Base-by-base conservation (phyloP, 345 rosid genomes). In the Mallotus nudiflorus region DNA sequence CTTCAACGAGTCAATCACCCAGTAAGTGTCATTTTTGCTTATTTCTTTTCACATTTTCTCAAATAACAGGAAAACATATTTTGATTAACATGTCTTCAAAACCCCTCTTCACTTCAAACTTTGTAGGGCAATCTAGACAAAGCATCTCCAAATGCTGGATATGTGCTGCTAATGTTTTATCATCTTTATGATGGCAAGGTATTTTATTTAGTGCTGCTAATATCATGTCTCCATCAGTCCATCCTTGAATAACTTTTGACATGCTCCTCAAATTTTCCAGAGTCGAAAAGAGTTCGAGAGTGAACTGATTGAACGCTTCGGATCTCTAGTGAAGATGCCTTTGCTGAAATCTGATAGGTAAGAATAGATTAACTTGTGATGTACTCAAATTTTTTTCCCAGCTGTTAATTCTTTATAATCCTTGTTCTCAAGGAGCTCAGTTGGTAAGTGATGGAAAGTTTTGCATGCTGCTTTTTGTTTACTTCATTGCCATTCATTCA, bases 141-240 rank as follows among this genome's bases (percentile, higher is more conserved):
- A 76, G 78, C 78, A 49, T 87, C 96, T 76, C 79, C 86, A 71
- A 95, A 89, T 77, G 97, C 90, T 67, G 99, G 99, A 50, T 89
- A 86, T 81, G 99, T 95, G 76, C 88, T 95, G 71, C 82, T 92
- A 59, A 89, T 95, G 97, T 95, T 95, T 77, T 89, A 92, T 82
- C 92, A 92, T 79, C 96, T 95, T 68, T 92, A 92, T 68, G 97
- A 95, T 78, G 97, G 97, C 72, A 95, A 95, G 95, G 99, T 86
- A 88, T 45, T 73, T 46, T 68, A 56, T 8, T 42, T 42, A 42
- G 9, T 63, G 19, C 46, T 57, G 27, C n/a, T 46, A 45, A 16
- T 71, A 44, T 35, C 67, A 24, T 39, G 5, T 70, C 25, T 65
- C 52, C n/a, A n/a, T 65, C 53, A 63, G 14, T 18, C 53, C 24